Evolutionary conservation across 176 grass and related monocot species (phyloP), one percentile per base, ranked within the genome.

Genomic region (Oryza punctata): DNA sequence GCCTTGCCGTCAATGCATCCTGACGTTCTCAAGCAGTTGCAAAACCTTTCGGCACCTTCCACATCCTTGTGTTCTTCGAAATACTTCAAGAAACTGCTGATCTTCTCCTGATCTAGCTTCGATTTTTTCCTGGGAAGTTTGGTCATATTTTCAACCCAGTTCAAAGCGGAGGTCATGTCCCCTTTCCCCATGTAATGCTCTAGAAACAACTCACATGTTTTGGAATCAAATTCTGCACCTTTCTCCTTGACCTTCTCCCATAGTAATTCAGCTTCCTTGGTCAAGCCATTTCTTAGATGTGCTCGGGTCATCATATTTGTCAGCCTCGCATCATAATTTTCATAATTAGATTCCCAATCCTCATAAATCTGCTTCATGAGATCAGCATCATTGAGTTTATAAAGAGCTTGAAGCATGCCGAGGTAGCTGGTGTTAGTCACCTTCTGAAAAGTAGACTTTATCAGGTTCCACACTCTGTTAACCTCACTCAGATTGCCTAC

Each of bases 51-150:
- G 1, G 85, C 81, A 13, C 89, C 65, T 1, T 88, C 65, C 6
- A 81, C 85, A 65, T 94, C 89, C 63, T 88, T 91, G 49, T 87
- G 77, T 75, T 94, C 94, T 79, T 97, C 87, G 0, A 97, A 92
- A 75, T 66, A 84, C 75, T 88, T 83, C 25, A 86, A 84, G 78
- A 92, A 90, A 41, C 38, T 76, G 40, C 81, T 46, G 23, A 90
- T 72, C 74, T 70, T 94, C 40, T 92, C 87, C 81, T 88, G 75
- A 69, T 83, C 73, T 21, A 91, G 80, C 49, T 85, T 94, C 79
- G 63, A 75, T 54, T 54, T 46, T 79, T 92, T 85, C 81, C 81
- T 90, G 65, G 84, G 43, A 49, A 90, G 88, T 75, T 86, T 60
- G 43, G 38, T 54, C 44, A 79, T 84, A 50, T 70, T 91, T 67